These are phyloP conservation scores for Leptographium procerum DNA, from an alignment of 2,329 filamentous ascomycete genomes.

Conservation along the genomic window DNA sequence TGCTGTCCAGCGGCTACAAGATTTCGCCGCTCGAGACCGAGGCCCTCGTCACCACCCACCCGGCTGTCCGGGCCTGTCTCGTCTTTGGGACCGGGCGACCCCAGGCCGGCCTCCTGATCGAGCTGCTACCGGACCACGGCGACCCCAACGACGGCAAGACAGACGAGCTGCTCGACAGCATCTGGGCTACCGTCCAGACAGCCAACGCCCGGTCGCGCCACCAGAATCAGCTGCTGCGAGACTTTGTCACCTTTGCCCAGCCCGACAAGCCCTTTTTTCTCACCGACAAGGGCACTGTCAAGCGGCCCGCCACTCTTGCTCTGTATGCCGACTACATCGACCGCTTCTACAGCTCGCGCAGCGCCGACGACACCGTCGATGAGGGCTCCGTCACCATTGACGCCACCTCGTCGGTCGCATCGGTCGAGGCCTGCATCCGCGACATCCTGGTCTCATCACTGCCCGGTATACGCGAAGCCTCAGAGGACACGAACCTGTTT, in stretches of 20 bases:
- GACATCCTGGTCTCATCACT: conserved; percentile 20
- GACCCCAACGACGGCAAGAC: no score
- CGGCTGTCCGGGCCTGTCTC: conserved; percentile 27
- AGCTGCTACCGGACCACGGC: conserved; percentile 21
- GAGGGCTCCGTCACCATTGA: background rate
- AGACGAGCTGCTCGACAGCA: conserved; percentile 23
- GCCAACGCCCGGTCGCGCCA: conserved; percentile 32
- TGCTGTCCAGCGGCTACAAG: conserved; percentile 40
- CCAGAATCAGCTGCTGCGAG: conserved; percentile 31
- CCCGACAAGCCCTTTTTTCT: conserved; percentile 30
- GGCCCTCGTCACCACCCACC: conserved; percentile 25
- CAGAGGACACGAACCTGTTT: conserved; percentile 17
- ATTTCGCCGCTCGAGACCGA: conserved; percentile 36
- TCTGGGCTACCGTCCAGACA: conserved; percentile 31
- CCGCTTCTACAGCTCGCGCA: conserved; percentile 1
- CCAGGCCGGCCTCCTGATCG: conserved; percentile 35
- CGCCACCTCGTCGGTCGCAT: conserved; percentile 6
- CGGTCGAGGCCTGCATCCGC: conserved; percentile 19
- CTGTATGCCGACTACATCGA: conserved; percentile 20
- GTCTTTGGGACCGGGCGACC: conserved; percentile 34
- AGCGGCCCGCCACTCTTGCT: conserved; percentile 18
- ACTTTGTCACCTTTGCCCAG: conserved; percentile 27
- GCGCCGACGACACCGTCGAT: background rate
- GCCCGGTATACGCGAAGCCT: conserved; percentile 18
- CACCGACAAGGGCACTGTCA: conserved; percentile 34